Evolutionary conservation across 1,139 yeast genomes (phyloP), one percentile per base, ranked within the genome.

Genomic region (Debaryomycetaceae sp.): DNA sequence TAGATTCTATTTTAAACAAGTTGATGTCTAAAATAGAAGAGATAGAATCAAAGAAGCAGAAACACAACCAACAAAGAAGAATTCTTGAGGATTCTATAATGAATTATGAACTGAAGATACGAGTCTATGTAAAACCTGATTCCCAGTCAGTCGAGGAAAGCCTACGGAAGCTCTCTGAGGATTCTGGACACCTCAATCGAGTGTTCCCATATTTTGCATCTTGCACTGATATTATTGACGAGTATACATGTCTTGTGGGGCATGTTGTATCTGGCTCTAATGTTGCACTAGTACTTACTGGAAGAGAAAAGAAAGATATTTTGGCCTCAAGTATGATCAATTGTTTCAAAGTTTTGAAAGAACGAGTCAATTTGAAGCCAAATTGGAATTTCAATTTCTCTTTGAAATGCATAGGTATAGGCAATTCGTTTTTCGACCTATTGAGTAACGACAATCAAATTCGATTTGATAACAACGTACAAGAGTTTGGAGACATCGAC

Each of bases 71-170:
- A 4, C 68, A 66, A 44, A 49, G 76, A 49, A 63, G 76, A 47
- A 66, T 70, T 6, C 60, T 81, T 36, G 82, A 80, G 54, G 76
- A 79, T 51, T 69, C 81, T 2, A 80, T 81, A 6, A 74, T 78
- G 65, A 76, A 78, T 39, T 58, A 72, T 40, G 65, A 68, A 43
- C 73, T 73, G 0, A 68, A 63, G 40, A 44, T 62, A 11, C 54
- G 80, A 37, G 70, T 70, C 0, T 72, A 69, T 47, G 49, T 63
- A 0, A 57, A 59, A 17, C 13, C 34, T 11, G 31, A 27, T 11
- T 27, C 31, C 11, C 31, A 17, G n/a, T 3, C 8, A 35, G 37
- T 35, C 3, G 37, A n/a, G 23, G 37, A 35, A 35, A 35, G n/a
- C n/a, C 8, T 35, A 17, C 37, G 9, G 37, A 20, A 35, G 8